A percentile compares a stretch with the other conserved stretches of the same genome.
Conservation (phyloP, 352 stramenopile species). For the Pythium phragmitis region DNA sequence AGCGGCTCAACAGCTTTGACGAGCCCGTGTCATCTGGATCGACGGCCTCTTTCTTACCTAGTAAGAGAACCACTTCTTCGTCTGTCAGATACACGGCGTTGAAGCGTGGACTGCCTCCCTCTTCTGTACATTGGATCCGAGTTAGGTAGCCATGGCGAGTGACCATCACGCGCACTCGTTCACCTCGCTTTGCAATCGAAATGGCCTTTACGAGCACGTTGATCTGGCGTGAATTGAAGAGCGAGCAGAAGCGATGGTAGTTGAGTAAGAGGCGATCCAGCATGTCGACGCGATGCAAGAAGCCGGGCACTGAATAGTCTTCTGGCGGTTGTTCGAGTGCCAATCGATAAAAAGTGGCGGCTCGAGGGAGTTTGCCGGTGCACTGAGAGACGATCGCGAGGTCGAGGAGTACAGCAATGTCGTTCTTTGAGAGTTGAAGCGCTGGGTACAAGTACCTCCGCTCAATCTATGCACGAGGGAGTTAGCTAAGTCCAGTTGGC, state of each 20-base stretch:
- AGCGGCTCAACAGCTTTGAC: background rate
- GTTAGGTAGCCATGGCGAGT: constrained; percentile 59
- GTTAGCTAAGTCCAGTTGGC: background rate
- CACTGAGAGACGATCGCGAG: constrained; percentile 62
- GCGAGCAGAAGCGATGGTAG: constrained; percentile 68
- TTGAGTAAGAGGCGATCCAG: constrained; percentile 63
- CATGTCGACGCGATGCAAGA: constrained; percentile 56
- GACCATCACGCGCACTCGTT: constrained; percentile 53
- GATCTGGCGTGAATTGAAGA: constrained; percentile 56
- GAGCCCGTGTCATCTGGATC: constrained; percentile 9
- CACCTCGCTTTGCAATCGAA: constrained; percentile 47
- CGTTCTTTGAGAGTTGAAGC: constrained; percentile 47
- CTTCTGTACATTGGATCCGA: constrained; percentile 37
- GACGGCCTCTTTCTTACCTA: constrained; percentile 21
- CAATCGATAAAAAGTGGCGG: constrained; percentile 53
- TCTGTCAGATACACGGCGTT: constrained; percentile 64
- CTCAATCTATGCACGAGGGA: constrained; percentile 36
- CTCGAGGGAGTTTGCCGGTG: constrained; percentile 36
- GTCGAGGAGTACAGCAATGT: constrained; percentile 50
- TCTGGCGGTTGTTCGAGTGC: constrained; percentile 36
- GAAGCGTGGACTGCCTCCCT: constrained; percentile 29
- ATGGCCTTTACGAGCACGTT: constrained; percentile 53
- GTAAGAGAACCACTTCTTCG: constrained; percentile 40
- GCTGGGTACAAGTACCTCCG: constrained; percentile 49
- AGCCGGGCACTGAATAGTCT: constrained; percentile 57